Base-by-base conservation (phyloP, 2,329 filamentous ascomycete species). In the Exutisphaerella laricina region DNA sequence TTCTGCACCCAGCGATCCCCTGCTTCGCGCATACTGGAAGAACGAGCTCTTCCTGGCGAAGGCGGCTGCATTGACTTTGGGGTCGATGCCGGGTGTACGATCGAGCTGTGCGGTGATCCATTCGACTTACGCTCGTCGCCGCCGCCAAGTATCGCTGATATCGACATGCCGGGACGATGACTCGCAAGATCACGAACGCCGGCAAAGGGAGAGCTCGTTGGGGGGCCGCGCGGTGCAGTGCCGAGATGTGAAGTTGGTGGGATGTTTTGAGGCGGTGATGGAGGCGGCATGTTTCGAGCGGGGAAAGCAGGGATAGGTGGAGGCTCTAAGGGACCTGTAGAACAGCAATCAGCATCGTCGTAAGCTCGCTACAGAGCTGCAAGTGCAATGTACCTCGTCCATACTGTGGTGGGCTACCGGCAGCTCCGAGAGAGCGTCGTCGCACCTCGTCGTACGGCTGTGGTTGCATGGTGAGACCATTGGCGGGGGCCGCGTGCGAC, bases 131-230 rank as follows among this genome's bases (percentile, higher is more conserved):
- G 53, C 9, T 61, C 61, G 14, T 61, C 57, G 18, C 48, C 46
- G 14, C 62, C 53, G 64, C 80, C 82, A 46, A 85, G 74, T 65
- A 86, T 77, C 32, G 81, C 81, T n/a, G 80, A 83, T 63, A 85
- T 85, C 34, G 82, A 84, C 81, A 85, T 85, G 65, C 78, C 80
- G 57, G 77, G 74, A 46, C 80, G 72, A 60, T 76, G 70, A 43
- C 69, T 66, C 36, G 77, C 71, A 35, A 77, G 67, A 51, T 84
- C 79, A 58, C 79, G 75, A 46, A 69, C 67, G 63, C 66, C 59
- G 39, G 67, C 63, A 51, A 74, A 75, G 0, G 67, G 58, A 4
- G 66, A 65, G 17, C 69, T 57, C 33, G 67, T 68, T 4, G 72
- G 66, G 21, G 71, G 68, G 30, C 63, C 63, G 36, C 72, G 67